Evolutionary conservation across 2,329 filamentous ascomycete genomes (phyloP).

Genomic region (Diaporthe citrichinensis): DNA sequence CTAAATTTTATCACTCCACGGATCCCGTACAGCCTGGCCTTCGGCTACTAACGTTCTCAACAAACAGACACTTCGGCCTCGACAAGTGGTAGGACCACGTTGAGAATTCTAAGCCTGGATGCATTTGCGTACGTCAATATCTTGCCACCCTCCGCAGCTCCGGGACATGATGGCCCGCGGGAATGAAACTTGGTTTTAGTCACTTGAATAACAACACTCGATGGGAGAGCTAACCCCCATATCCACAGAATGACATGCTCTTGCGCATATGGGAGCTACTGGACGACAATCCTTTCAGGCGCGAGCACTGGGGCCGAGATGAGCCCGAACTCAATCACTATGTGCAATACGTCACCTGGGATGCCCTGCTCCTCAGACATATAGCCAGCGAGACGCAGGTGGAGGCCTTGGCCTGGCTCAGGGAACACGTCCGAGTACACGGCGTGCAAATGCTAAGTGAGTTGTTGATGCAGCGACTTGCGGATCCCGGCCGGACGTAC

Average conservation of each 20-base stretch:
- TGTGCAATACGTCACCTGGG: not conserved
- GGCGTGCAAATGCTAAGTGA: not conserved
- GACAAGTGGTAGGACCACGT: not conserved
- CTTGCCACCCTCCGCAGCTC: not conserved
- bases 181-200: not conserved
- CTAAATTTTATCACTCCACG: too few species aligned
- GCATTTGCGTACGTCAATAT: not conserved
- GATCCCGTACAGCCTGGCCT: not conserved
- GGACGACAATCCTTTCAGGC: not conserved
- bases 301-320: not conserved
- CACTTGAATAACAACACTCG: not conserved
- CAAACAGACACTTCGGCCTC: not conserved
- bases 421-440: not conserved
- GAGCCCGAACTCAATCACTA: not conserved
- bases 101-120: not conserved
- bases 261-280: not conserved
- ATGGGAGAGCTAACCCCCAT: not conserved
- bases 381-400: not conserved
- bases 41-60: not conserved
- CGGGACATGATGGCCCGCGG: not conserved
- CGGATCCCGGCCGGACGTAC: not conserved
- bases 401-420: not conserved
- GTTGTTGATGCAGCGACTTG: not conserved
- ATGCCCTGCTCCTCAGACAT: slow-evolving; percentile 9
- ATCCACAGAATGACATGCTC: not conserved